Percentiles rank a stretch among this genome's conserved stretches.
phyloP scores from a whole-genome alignment of 371 early-diverging fungal genomes.

The Apophysomyces elegans region DNA sequence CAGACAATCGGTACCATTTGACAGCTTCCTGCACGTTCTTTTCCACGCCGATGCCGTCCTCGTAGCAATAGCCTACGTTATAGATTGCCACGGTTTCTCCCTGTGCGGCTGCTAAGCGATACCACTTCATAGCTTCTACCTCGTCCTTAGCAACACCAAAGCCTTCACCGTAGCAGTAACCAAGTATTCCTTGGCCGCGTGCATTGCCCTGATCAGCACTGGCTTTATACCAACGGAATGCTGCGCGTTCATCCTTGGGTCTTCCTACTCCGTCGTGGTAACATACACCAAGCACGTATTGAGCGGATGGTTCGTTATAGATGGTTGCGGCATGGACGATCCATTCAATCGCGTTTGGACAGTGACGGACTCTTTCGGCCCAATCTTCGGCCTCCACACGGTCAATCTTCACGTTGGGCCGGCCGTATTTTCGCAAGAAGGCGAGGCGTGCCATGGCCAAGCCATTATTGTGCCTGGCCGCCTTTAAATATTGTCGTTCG shows the following conservation, averaged over 20 bases:
- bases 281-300: constrained; percentile 72
- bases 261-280: constrained; percentile 79
- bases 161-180: constrained; percentile 80
- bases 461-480: constrained; percentile 46
- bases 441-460: constrained; percentile 69
- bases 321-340: constrained; percentile 57
- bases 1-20: constrained; percentile 76
- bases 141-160: constrained; percentile 76
- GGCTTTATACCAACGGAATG: constrained; percentile 66
- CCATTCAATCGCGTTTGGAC: constrained; percentile 53
- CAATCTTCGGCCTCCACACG: constrained; percentile 71
- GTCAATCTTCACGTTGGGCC: constrained; percentile 75
- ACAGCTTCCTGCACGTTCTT: constrained; percentile 72
- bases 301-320: constrained; percentile 45
- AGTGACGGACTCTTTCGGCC: constrained; percentile 40
- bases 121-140: constrained; percentile 76
- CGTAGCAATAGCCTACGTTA: constrained; percentile 85
- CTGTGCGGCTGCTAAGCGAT: constrained; percentile 64
- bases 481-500: constrained; percentile 62
- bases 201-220: constrained; percentile 69
- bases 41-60: constrained; percentile 80
- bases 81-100: constrained; percentile 78
- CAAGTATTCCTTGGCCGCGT: constrained; percentile 77
- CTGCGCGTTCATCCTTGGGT: constrained; percentile 50
- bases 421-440: constrained; percentile 79